These are phyloP conservation scores for Colletotrichum zoysiae DNA, from an alignment of 2,329 filamentous ascomycete species.

Conservation along the genomic window DNA sequence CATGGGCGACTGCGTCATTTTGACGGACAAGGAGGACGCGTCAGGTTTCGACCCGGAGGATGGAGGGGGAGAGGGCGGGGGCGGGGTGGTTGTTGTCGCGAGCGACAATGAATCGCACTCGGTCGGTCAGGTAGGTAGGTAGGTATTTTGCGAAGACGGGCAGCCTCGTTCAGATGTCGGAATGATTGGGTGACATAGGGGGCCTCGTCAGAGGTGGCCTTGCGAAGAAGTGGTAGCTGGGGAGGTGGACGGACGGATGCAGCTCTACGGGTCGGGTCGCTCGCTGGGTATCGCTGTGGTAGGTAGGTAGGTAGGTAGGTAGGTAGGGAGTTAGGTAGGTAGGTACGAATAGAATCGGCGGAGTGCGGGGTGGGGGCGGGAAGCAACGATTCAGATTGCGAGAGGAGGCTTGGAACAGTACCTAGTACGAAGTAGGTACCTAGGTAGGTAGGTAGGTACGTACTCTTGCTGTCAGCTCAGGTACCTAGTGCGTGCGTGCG, in stretches of 20 bases:
- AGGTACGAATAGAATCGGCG: constrained; percentile 10
- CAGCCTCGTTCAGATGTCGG: constrained; percentile 37
- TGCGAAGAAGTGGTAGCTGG: constrained; percentile 26
- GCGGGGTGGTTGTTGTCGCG: constrained; percentile 6
- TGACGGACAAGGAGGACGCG: constrained; percentile 43
- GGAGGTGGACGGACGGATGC: constrained; percentile 34
- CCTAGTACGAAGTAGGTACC: background rate
- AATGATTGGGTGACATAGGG: constrained; percentile 38
- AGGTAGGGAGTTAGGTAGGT: too few relatives aligned
- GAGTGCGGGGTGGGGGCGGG: constrained; percentile 39
- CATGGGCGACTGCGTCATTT: constrained; percentile 91
- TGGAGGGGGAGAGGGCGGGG: constrained; percentile 11
- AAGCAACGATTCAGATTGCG: constrained; percentile 25
- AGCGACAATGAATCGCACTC: constrained; percentile 26
- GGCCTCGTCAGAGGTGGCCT: constrained; percentile 36
- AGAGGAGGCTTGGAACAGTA: constrained; percentile 22
- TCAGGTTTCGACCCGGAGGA: constrained; percentile 22
- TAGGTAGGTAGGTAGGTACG: constrained; percentile 28
- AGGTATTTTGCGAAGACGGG: constrained; percentile 13
- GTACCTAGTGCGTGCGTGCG: constrained; percentile 5
- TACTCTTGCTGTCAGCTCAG: constrained; percentile 23
- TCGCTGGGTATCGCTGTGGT: constrained; percentile 3
- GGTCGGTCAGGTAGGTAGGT: constrained; percentile 15
- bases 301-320: too few relatives aligned
- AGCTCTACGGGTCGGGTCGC: constrained; percentile 32